Evolutionary conservation across 805 yeast species (phyloP).

Genomic region (Lipomyces anomalus): DNA sequence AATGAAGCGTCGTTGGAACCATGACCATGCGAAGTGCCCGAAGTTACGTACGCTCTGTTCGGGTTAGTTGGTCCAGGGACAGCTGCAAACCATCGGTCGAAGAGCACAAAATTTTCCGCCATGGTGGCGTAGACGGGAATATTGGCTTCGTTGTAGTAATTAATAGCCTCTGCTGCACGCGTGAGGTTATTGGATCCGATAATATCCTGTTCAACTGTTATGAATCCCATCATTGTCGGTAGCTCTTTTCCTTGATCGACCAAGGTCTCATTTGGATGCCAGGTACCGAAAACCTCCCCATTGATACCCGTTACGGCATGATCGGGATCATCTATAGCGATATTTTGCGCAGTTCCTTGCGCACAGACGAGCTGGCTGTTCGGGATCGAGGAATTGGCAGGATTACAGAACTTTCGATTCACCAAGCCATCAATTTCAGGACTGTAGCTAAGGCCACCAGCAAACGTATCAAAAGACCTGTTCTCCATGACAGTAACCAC

Average conservation of each 20-base stretch:
- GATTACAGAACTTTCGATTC: too few species aligned
- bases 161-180: conserved; percentile 3
- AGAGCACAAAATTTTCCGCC: conserved; percentile 1
- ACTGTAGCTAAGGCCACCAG: background rate
- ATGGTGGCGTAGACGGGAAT: conserved; percentile 1
- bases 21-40: conserved; percentile 2
- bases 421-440: background rate
- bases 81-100: conserved; percentile 3
- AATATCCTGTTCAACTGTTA: background rate
- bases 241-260: background rate
- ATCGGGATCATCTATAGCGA: conserved; percentile 2
- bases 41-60: conserved; percentile 2
- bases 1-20: conserved; percentile 1
- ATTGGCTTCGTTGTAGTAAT: background rate
- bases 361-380: background rate
- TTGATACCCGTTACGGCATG: conserved; percentile 1
- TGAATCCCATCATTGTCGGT: background rate
- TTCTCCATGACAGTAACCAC: background rate
- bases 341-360: background rate
- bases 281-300: background rate
- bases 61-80: conserved; percentile 6
- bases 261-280: background rate
- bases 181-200: background rate
- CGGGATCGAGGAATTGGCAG: too few species aligned
- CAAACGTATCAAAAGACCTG: conserved; percentile 2